A percentile compares a stretch with the other conserved stretches of the same genome.
phyloP scores from a whole-genome alignment of 306 rosid species.

The Pterocarpus macrocarpus region DNA sequence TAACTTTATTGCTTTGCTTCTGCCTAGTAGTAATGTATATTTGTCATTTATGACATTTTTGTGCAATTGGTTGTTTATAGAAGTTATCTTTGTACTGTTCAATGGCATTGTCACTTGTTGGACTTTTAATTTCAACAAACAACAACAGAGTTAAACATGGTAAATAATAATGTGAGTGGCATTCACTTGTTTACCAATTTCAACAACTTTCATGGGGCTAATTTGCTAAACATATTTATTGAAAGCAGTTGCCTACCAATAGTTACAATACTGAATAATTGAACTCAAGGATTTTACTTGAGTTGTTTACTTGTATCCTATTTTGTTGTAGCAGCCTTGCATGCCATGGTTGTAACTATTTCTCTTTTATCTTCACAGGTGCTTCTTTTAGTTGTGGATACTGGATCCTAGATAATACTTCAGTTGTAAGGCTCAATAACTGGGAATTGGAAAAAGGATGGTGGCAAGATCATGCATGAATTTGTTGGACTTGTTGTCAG shows the following conservation, averaged over 20 bases:
- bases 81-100: constrained; percentile 27
- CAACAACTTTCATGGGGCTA: not conserved
- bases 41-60: too few species aligned
- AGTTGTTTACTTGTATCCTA: not conserved
- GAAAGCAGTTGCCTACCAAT: too few species aligned
- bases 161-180: not conserved
- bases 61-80: not conserved
- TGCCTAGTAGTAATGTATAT: too few species aligned
- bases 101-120: not conserved
- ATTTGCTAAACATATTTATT: not conserved
- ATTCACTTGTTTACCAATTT: constrained; percentile 21
- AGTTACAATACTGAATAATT: constrained; percentile 1
- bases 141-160: too few species aligned
- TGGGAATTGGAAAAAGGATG: constrained; percentile 56
- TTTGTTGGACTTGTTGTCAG: constrained; percentile 63
- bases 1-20: too few species aligned
- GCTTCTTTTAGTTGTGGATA: not conserved
- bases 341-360: not conserved
- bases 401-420: constrained; percentile 27
- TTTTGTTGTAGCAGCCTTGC: constrained; percentile 8
- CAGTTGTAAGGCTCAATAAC: constrained; percentile 12
- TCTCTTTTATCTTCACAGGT: constrained; percentile 42
- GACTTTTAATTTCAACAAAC: too few species aligned
- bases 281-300: constrained; percentile 6
- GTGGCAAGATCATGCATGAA: constrained; percentile 61